Conservation (phyloP, 331 rosid genomes). For the Telfairia occidentalis region DNA sequence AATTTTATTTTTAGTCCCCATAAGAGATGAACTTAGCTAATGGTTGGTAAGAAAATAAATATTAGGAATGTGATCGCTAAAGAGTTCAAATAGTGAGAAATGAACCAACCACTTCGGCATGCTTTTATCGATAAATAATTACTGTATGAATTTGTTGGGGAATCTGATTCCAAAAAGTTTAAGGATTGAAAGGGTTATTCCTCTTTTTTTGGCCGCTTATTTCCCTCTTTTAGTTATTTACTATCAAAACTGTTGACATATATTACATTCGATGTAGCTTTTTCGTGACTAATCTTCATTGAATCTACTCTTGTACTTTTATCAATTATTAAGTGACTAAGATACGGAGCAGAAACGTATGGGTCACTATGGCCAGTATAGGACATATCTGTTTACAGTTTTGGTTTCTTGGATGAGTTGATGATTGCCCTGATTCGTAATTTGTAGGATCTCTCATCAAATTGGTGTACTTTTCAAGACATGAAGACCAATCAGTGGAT, state of each 20-base stretch:
- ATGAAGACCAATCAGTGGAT: conserved; percentile 37
- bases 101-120: not conserved
- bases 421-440: not conserved
- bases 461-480: conserved; percentile 87
- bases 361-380: not conserved
- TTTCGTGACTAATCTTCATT: not conserved
- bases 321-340: not conserved
- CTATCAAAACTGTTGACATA: not conserved
- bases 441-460: conserved; percentile 77
- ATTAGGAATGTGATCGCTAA: not conserved
- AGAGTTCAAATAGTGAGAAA: not conserved
- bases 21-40: not conserved
- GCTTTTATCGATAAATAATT: not conserved
- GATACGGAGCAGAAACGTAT: not conserved
- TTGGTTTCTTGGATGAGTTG: not conserved
- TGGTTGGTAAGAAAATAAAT: not conserved
- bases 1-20: too few relatives aligned
- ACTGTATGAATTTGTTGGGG: not conserved
- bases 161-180: not conserved
- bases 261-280: not conserved
- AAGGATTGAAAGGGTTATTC: not conserved
- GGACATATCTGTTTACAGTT: not conserved
- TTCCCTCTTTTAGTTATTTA: not conserved
- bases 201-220: not conserved
- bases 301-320: not conserved